These are phyloP conservation scores for Saccharomycopsis phalli DNA, from an alignment of 1,139 yeast genomes.

Conservation along the genomic window DNA sequence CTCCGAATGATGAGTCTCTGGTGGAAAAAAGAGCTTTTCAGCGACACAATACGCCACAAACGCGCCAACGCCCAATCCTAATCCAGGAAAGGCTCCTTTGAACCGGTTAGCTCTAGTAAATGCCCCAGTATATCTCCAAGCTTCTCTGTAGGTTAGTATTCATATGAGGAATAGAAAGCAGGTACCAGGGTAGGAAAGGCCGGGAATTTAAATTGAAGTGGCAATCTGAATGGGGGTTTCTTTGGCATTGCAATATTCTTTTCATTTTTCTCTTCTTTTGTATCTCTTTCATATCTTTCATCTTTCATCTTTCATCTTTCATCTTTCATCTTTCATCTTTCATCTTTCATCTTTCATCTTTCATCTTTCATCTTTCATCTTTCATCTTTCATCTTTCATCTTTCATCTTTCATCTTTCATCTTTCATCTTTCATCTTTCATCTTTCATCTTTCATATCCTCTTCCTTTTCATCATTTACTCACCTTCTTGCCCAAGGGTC, in stretches of 20 bases:
- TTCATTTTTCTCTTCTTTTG: background rate
- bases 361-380: background rate
- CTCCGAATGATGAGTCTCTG: constrained; percentile 19
- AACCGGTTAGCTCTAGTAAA: constrained; percentile 66
- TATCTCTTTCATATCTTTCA: background rate
- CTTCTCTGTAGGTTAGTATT: constrained; percentile 48
- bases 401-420: background rate
- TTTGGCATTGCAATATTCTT: constrained; percentile 1
- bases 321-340: background rate
- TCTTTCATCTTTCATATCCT: background rate
- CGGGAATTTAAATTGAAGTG: too few relatives aligned
- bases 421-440: background rate
- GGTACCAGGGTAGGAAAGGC: background rate
- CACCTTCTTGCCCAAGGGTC: constrained; percentile 44
- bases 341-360: background rate
- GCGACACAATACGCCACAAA: constrained; percentile 52
- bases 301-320: background rate
- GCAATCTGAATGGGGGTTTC: too few relatives aligned
- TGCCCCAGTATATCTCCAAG: constrained; percentile 85
- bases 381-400: background rate
- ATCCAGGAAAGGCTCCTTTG: constrained; percentile 74
- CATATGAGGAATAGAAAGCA: constrained; percentile 9
- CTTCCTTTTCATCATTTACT: too few relatives aligned
- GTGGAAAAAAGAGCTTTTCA: constrained; percentile 23
- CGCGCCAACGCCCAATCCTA: constrained; percentile 73